A percentile compares a stretch with the other conserved stretches of the same genome.
phyloP scores from a whole-genome alignment of 2,329 filamentous ascomycete genomes.

The Botryotinia calthae region DNA sequence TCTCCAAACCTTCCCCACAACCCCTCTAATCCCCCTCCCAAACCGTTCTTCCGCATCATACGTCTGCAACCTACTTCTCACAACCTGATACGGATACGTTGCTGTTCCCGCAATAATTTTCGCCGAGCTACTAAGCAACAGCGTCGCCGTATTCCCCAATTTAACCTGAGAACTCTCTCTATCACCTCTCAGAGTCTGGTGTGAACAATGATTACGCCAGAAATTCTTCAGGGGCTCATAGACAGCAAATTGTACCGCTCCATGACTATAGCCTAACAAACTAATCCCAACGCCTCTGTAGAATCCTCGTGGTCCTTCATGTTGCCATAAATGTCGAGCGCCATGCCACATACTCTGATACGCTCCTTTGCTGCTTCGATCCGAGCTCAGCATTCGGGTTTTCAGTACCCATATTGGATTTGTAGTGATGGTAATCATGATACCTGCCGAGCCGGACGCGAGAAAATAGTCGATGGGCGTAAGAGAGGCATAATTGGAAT shows the following conservation, averaged over 20 bases:
- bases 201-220: conserved; percentile 51
- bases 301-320: conserved; percentile 76
- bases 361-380: conserved; percentile 69
- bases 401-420: conserved; percentile 99
- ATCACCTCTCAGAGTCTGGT: conserved; percentile 15
- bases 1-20: conserved; percentile 68
- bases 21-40: conserved; percentile 66
- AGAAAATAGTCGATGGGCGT: conserved; percentile 69
- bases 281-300: conserved; percentile 84
- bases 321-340: conserved; percentile 59
- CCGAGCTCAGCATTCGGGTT: conserved; percentile 91
- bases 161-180: conserved; percentile 31
- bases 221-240: conserved; percentile 70
- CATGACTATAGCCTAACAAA: conserved; percentile 83
- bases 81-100: conserved; percentile 94
- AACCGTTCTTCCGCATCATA: conserved; percentile 78
- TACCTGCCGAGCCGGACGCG: conserved; percentile 68
- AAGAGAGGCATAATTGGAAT: conserved; percentile 23
- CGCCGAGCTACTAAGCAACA: conserved; percentile 74
- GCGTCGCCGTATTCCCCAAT: conserved; percentile 51
- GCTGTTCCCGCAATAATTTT: conserved; percentile 87
- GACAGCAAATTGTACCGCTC: conserved; percentile 91
- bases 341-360: conserved; percentile 78
- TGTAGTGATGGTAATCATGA: conserved; percentile 76
- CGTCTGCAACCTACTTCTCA: conserved; percentile 83